Base-by-base conservation (phyloP, 140 eudicot species). In the Ambrosia hybrid region DNA sequence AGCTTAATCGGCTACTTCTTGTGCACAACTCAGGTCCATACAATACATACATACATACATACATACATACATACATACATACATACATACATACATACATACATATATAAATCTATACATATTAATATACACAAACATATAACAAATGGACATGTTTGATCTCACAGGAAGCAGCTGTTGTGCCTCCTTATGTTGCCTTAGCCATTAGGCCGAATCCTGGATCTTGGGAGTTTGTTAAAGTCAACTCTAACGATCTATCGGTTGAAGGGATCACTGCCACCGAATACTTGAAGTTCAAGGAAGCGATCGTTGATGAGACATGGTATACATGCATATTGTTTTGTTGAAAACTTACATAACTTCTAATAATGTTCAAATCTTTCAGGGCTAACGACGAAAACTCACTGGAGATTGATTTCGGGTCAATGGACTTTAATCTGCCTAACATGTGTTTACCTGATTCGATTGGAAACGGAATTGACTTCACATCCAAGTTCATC, bases 151-250 rank as follows among this genome's bases (percentile, higher is more conserved):
- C 4, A 45, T 36, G 26, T 57, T 30, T 75, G 38, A 17, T 16
- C 13, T 73, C 53, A 56, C 79, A 95, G 97, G 99, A 95, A 85
- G 99, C 97, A 17, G 97, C 89, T 12, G 82, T 91, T 77, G 85
- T 95, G 14, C 99, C 99, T 81, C 99, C 99, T n/a, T 45, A 78
- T 77, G 84, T 95, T 13, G 96, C 99, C 68, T 95, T 95, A 71
- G 97, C 97, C 26, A 80, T 85, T 38, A 88, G 99, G 34, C 97
- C 97, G 2, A 88, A 87, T 77, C 97, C 97, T 0, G 99, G 99
- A 45, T 88, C 86, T 67, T 90, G 97, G 97, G 97, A 95, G 82
- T 88, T 75, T 65, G 96, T 95, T 49, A 95, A 91, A 83, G 95
- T 95, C 45, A 83, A 82, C 70, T 88, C 97, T 4, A 78, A 73